Conservation (phyloP, 75 land plant species). For the Cryptomeria japonica region DNA sequence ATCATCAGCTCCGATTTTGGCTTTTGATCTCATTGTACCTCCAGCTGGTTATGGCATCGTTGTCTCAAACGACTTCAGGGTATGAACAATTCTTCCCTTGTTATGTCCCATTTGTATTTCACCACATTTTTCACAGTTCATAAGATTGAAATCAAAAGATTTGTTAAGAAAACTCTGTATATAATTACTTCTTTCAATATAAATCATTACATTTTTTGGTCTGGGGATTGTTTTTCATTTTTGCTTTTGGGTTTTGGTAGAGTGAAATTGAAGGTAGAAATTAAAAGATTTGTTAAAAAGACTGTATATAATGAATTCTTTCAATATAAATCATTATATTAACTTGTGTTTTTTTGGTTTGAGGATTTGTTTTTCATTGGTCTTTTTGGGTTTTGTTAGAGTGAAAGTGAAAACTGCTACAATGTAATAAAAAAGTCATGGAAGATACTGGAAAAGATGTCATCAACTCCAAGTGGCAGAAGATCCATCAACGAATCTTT, state of each 20-base stretch:
- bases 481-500: conserved; percentile 36
- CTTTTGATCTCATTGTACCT: conserved; percentile 52
- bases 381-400: conserved; percentile 9
- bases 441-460: conserved; percentile 39
- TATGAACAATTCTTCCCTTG: not conserved
- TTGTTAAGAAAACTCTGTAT: no score
- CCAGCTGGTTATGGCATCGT: conserved; percentile 31
- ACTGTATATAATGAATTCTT: no score
- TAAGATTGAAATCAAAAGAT: no score
- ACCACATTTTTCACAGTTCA: not conserved
- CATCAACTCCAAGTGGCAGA: conserved; percentile 38
- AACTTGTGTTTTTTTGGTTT: no score
- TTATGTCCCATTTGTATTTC: no score
- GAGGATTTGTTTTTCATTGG: no score
- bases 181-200: no score
- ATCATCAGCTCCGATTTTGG: conserved; percentile 69
- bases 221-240: no score
- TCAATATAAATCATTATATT: no score
- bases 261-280: conserved; percentile 25
- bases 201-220: no score
- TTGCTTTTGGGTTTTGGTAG: no score
- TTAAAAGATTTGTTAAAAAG: no score
- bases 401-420: conserved; percentile 49
- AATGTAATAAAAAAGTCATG: conserved; percentile 52
- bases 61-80: conserved; percentile 59